A percentile compares a stretch with the other conserved stretches of the same genome.
Conservation (phyloP, 2,329 filamentous ascomycete species). For the Pestalotiopsis sp. region DNA sequence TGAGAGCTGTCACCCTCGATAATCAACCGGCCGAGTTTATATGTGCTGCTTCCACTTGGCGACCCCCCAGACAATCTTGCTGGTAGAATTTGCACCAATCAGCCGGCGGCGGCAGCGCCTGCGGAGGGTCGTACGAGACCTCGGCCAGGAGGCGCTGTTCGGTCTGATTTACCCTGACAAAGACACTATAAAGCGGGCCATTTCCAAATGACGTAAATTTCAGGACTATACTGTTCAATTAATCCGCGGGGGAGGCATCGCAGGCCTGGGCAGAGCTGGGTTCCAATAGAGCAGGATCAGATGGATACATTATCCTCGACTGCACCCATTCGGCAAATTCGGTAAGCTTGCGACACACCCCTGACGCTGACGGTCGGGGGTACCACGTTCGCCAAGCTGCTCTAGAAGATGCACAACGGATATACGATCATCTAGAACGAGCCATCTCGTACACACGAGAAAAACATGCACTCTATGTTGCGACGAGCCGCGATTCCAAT, state of each 20-base stretch:
- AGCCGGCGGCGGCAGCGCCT: background rate
- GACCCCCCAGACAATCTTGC: background rate
- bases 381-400: background rate
- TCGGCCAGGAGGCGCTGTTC: background rate
- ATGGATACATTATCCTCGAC: background rate
- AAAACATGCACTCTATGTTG: background rate
- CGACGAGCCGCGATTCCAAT: background rate
- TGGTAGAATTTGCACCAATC: slow-evolving; percentile 1
- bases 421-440: background rate
- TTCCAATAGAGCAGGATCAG: background rate
- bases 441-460: background rate
- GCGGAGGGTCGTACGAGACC: background rate
- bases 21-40: background rate
- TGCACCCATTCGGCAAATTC: background rate
- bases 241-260: slow-evolving; percentile 6
- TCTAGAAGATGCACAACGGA: background rate
- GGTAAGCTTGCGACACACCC: background rate
- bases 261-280: background rate
- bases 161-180: slow-evolving; percentile 11
- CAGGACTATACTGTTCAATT: slow-evolving; percentile 9
- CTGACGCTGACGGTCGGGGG: background rate
- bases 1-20: background rate
- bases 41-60: background rate
- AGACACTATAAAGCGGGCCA: slow-evolving; percentile 14
- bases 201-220: slow-evolving; percentile 12